phyloP scores from a whole-genome alignment of 176 grass and related monocot species.

The Phoenix roebelenii region DNA sequence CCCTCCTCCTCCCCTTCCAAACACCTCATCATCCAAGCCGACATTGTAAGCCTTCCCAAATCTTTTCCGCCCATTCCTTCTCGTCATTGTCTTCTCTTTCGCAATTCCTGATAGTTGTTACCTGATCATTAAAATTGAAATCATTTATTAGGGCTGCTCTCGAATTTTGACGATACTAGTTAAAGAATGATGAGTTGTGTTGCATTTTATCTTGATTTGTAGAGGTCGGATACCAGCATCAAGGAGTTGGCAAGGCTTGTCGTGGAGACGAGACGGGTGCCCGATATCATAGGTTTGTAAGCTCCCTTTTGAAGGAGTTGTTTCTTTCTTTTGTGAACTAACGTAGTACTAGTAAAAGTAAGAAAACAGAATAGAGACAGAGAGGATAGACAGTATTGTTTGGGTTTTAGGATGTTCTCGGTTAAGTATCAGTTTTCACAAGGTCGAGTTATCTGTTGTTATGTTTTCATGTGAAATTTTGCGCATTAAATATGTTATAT shows the following conservation, averaged over 20 bases:
- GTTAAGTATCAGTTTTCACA: too few relatives aligned
- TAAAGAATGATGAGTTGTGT: neutral
- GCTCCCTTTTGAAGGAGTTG: too few relatives aligned
- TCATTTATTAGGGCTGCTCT: neutral
- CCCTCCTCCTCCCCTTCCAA: slow-evolving; percentile 30
- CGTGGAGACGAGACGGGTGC: slow-evolving; percentile 47
- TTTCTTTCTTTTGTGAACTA: too few relatives aligned
- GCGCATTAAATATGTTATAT: too few relatives aligned
- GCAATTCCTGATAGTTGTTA: too few relatives aligned
- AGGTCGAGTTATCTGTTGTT: too few relatives aligned
- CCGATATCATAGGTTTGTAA: slow-evolving; percentile 79
- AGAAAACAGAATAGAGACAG: too few relatives aligned
- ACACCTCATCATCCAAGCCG: slow-evolving; percentile 63
- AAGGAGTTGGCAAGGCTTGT: slow-evolving; percentile 70
- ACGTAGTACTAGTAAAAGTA: too few relatives aligned
- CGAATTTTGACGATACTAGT: neutral
- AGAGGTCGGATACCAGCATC: slow-evolving; percentile 79
- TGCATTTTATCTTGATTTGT: slow-evolving; percentile 21
- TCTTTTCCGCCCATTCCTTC: neutral
- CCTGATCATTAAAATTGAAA: too few relatives aligned
- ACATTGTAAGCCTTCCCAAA: slow-evolving; percentile 39
- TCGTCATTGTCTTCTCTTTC: neutral
- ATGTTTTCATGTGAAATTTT: too few relatives aligned
- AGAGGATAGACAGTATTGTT: too few relatives aligned
- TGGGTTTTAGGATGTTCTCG: too few relatives aligned